Percentiles rank a stretch among this genome's conserved stretches.
These are phyloP conservation scores for Phenoliferia sp. DNA, from an alignment of 1,284 basidiomycete genomes.

Conservation along the genomic window DNA sequence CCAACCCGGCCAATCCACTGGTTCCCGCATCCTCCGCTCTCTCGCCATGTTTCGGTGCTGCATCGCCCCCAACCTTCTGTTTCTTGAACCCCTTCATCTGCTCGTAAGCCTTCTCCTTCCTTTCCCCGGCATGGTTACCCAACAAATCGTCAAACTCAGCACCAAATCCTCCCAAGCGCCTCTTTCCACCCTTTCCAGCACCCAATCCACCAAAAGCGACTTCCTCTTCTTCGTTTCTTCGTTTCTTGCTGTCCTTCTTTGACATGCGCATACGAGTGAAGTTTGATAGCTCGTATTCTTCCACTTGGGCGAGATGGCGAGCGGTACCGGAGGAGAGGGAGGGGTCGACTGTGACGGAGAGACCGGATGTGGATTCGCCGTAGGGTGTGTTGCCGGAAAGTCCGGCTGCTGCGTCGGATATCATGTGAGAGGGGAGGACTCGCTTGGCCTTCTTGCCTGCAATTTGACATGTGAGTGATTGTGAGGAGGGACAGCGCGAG, in stretches of 20 bases:
- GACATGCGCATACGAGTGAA: conserved; percentile 87
- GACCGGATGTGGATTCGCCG: conserved; percentile 70
- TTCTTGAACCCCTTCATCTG: conserved; percentile 28
- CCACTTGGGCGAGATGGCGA: conserved; percentile 71
- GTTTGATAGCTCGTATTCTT: conserved; percentile 92
- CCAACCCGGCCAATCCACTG: conserved; percentile 15
- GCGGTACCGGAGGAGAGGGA: conserved; percentile 57
- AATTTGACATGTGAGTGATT: background rate
- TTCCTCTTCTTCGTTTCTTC: conserved; percentile 83
- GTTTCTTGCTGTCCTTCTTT: conserved; percentile 75
- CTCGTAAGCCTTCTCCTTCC: conserved; percentile 29
- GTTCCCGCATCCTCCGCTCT: conserved; percentile 8
- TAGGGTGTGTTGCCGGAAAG: conserved; percentile 55
- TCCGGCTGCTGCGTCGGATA: conserved; percentile 47
- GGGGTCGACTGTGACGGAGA: conserved; percentile 45
- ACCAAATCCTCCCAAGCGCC: conserved; percentile 42
- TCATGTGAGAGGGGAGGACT: conserved; percentile 29
- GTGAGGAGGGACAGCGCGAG: background rate
- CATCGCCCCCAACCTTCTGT: background rate
- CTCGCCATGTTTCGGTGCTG: background rate
- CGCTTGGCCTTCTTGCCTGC: conserved; percentile 40
- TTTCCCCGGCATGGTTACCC: conserved; percentile 29
- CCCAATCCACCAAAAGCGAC: conserved; percentile 68
- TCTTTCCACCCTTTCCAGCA: conserved; percentile 37
- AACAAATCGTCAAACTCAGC: conserved; percentile 45